A percentile compares a stretch with the other conserved stretches of the same genome.
These are phyloP conservation scores for Isabelozyma pseudorhagii DNA, from an alignment of 805 yeast species.

Conservation along the genomic window DNA sequence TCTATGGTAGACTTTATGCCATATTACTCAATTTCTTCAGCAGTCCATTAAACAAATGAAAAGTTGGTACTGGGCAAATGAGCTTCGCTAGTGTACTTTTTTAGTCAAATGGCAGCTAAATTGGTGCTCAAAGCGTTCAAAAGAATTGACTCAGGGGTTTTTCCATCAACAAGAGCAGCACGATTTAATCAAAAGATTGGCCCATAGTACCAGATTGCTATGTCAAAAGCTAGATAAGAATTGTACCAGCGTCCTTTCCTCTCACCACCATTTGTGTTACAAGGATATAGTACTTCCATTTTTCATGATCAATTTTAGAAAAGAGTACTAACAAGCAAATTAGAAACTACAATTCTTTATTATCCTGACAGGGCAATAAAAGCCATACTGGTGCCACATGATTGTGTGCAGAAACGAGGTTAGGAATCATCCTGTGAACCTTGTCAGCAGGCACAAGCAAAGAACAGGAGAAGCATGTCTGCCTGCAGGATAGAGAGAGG, in stretches of 20 bases:
- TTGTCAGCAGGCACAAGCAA: too few species aligned
- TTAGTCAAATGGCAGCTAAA: slow-evolving; percentile 52
- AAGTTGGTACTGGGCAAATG: slow-evolving; percentile 58
- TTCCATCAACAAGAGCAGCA: not conserved
- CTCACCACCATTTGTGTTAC: not conserved
- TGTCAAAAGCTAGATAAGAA: not conserved
- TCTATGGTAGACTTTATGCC: slow-evolving; percentile 56
- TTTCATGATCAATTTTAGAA: not conserved
- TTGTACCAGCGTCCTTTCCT: not conserved
- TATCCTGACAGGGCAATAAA: not conserved
- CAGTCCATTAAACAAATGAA: slow-evolving; percentile 56
- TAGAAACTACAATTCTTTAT: not conserved
- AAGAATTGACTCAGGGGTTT: not conserved
- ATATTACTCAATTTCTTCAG: slow-evolving; percentile 52
- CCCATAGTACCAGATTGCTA: not conserved
- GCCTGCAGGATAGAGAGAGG: too few species aligned
- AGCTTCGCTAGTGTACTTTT: slow-evolving; percentile 48
- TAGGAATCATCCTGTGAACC: not conserved
- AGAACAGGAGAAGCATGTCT: too few species aligned
- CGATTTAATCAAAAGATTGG: not conserved
- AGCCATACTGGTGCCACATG: not conserved
- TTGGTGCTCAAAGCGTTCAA: slow-evolving; percentile 17
- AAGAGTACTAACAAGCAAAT: not conserved
- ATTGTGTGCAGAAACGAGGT: not conserved
- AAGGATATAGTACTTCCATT: not conserved